Conservation (phyloP, 108 stramenopile species). For the Discostella pseudostelligera region DNA sequence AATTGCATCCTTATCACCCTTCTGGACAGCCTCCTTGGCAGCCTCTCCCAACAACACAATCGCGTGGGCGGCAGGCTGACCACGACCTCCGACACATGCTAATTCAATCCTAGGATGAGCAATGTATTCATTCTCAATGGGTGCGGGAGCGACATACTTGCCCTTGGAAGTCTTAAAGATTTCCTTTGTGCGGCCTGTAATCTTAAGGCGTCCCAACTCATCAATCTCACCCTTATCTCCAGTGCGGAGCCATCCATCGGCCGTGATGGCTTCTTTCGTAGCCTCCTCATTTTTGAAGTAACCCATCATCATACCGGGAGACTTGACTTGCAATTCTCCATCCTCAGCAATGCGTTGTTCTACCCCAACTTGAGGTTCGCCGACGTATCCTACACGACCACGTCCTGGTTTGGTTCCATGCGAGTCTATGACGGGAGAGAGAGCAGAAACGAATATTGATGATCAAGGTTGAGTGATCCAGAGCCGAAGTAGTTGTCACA, state of each 20-base stretch:
- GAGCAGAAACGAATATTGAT: neutral
- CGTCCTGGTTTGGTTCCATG: conserved; percentile 54
- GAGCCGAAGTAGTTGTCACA: neutral
- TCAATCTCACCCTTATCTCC: conserved; percentile 87
- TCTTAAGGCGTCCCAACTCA: conserved; percentile 74
- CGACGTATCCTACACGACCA: conserved; percentile 66
- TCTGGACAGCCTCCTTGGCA: conserved; percentile 38
- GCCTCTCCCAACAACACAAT: conserved; percentile 69
- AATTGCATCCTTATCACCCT: conserved; percentile 47
- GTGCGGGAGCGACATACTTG: conserved; percentile 80
- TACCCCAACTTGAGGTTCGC: conserved; percentile 62
- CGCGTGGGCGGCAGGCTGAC: conserved; percentile 62
- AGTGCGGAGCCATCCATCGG: conserved; percentile 85
- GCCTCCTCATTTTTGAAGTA: conserved; percentile 86
- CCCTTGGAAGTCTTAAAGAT: conserved; percentile 85
- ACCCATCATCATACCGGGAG: conserved; percentile 76
- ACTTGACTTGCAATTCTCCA: conserved; percentile 81
- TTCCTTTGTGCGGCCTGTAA: conserved; percentile 85
- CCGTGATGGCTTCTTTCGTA: conserved; percentile 76
- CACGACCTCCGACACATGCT: conserved; percentile 70
- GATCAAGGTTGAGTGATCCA: no score
- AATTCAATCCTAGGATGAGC: conserved; percentile 56
- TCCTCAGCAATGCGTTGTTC: conserved; percentile 69
- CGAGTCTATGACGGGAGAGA: conserved; percentile 32
- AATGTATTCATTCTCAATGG: conserved; percentile 71